phyloP scores from a whole-genome alignment of 495 filamentous ascomycete species.

The Jackrogersella minutella region DNA sequence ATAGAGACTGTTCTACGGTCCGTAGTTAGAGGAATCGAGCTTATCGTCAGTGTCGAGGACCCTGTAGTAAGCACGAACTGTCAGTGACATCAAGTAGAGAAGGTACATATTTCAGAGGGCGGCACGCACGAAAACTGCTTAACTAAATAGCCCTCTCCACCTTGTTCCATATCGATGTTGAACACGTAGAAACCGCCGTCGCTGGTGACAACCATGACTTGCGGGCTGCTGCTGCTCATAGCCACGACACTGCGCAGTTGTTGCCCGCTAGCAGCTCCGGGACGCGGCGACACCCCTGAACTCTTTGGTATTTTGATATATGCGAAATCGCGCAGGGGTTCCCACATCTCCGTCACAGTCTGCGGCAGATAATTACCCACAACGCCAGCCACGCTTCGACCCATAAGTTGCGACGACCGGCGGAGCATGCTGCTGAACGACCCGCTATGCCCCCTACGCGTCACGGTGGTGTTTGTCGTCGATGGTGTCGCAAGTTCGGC shows the following conservation, averaged over 20 bases:
- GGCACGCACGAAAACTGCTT: slow-evolving; percentile 85
- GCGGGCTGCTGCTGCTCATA: slow-evolving; percentile 89
- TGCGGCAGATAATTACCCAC: slow-evolving; percentile 91
- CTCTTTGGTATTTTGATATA: slow-evolving; percentile 90
- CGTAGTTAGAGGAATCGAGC: slow-evolving; percentile 55
- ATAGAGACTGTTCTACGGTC: slow-evolving; percentile 30
- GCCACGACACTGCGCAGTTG: slow-evolving; percentile 85
- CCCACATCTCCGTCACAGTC: slow-evolving; percentile 96
- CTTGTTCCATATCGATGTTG: slow-evolving; percentile 92
- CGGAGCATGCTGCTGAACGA: slow-evolving; percentile 89
- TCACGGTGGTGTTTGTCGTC: slow-evolving; percentile 52
- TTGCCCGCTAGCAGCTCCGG: slow-evolving; percentile 39
- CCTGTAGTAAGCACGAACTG: slow-evolving; percentile 39
- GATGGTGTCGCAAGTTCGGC: slow-evolving; percentile 49
- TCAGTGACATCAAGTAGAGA: slow-evolving; percentile 20
- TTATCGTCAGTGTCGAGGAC: slow-evolving; percentile 61
- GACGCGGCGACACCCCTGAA: slow-evolving; percentile 45
- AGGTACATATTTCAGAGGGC: neutral
- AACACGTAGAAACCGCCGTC: slow-evolving; percentile 95
- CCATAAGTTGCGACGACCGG: slow-evolving; percentile 95
- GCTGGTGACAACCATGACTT: slow-evolving; percentile 97
- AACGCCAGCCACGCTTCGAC: slow-evolving; percentile 85
- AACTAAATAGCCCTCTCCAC: slow-evolving; percentile 89
- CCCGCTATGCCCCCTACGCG: slow-evolving; percentile 60
- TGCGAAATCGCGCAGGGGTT: slow-evolving; percentile 93